These are phyloP conservation scores for Dacryopinax primogenitus DNA, from an alignment of 768 basidiomycete species.

Conservation along the genomic window DNA sequence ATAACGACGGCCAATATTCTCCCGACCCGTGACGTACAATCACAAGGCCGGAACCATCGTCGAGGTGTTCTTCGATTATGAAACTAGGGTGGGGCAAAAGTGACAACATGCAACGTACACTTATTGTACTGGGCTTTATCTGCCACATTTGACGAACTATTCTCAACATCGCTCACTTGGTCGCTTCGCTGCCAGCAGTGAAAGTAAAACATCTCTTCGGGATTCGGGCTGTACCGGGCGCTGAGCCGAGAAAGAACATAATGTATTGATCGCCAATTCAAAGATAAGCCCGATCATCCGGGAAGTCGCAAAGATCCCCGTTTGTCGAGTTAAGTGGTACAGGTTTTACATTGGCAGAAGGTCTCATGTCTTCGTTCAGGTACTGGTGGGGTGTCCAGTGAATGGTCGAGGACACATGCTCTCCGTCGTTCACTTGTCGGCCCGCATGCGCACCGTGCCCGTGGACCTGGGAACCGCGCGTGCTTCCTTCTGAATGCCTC, in stretches of 20 bases:
- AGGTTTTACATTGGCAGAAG: slow-evolving; percentile 14
- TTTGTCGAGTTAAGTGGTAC: background rate
- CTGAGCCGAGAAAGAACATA: background rate
- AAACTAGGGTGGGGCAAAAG: background rate
- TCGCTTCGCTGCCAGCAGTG: too few species aligned
- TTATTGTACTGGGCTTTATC: background rate
- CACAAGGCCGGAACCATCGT: background rate
- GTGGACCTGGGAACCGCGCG: too few species aligned
- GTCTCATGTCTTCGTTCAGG: too few species aligned
- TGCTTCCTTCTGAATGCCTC: background rate
- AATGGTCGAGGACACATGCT: too few species aligned
- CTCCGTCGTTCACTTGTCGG: too few species aligned
- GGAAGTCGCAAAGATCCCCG: background rate
- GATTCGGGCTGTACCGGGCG: background rate
- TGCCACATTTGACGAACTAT: background rate
- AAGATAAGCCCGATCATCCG: background rate
- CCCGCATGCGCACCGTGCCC: too few species aligned
- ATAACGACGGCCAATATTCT: background rate
- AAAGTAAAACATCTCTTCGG: background rate
- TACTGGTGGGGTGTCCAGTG: too few species aligned
- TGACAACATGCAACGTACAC: background rate
- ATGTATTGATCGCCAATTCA: background rate
- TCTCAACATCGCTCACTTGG: background rate
- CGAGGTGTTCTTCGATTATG: background rate
- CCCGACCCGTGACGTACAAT: background rate